phyloP scores from a whole-genome alignment of 306 rosid species.

The Lathyrus aphaca region DNA sequence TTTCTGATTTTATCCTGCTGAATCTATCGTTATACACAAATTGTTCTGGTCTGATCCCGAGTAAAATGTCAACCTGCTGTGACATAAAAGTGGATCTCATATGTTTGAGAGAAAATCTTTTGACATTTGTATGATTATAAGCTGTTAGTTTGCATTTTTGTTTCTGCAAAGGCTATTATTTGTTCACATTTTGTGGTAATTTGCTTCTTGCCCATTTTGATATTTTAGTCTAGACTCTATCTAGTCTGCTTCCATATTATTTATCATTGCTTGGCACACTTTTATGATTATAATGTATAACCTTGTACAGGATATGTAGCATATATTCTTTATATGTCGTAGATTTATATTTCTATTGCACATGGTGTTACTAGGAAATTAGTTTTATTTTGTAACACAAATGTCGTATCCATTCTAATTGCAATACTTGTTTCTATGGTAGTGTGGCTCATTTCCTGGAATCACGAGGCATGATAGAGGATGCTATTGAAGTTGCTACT shows the following conservation, averaged over 20 bases:
- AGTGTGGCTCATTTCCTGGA: constrained; percentile 99
- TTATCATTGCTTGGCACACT: constrained; percentile 18
- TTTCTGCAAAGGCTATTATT: constrained; percentile 4
- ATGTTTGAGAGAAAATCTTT: constrained; percentile 26
- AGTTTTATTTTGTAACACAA: constrained; percentile 16
- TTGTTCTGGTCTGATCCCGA: constrained; percentile 19
- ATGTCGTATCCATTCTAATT: constrained; percentile 38
- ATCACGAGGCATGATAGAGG: constrained; percentile 98
- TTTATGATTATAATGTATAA: constrained; percentile 19
- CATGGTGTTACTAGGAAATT: constrained; percentile 7
- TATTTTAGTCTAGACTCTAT: constrained; percentile 22
- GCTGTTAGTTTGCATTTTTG: constrained; percentile 18
- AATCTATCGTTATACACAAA: not conserved
- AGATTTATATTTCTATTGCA: constrained; percentile 16
- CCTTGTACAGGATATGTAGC: constrained; percentile 8
- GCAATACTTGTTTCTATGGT: constrained; percentile 32
- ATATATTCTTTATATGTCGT: constrained; percentile 7
- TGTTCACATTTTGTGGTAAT: constrained; percentile 11
- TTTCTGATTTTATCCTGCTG: too few relatives aligned
- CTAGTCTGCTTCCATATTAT: constrained; percentile 9
- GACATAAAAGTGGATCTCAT: constrained; percentile 19
- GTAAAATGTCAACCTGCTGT: constrained; percentile 19
- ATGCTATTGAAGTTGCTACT: constrained; percentile 95
- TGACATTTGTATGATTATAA: not conserved
- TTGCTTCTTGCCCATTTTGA: constrained; percentile 10